Conservation (phyloP, 169 alveolate species). For the Plasmodium knowlesi region DNA sequence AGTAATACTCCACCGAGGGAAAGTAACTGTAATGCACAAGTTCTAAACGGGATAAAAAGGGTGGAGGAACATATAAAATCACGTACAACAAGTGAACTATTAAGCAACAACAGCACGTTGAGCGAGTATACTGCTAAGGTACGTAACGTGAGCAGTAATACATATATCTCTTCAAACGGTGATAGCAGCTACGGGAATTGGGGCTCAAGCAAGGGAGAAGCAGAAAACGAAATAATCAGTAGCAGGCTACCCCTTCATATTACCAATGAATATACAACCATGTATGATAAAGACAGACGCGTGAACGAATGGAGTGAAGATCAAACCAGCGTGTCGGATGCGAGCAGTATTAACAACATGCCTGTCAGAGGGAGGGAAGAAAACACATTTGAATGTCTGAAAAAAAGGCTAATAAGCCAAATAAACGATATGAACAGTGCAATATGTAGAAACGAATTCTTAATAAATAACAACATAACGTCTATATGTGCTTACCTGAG, state of each 20-base stretch:
- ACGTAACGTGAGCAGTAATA: background rate
- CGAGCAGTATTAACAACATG: background rate
- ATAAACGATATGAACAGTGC: slow-evolving; percentile 34
- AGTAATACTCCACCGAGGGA: background rate
- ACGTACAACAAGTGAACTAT: background rate
- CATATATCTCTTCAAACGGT: background rate
- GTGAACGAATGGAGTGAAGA: slow-evolving; percentile 19
- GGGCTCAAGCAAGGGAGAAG: background rate
- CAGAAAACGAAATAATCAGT: background rate
- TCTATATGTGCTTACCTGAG: slow-evolving; percentile 11
- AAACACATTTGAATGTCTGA: slow-evolving; percentile 1
- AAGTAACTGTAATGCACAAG: background rate
- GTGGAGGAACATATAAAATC: slow-evolving; percentile 20
- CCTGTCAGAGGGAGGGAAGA: background rate
- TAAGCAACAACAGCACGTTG: background rate
- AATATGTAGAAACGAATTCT: slow-evolving; percentile 20
- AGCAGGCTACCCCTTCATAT: background rate
- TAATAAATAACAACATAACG: slow-evolving; percentile 26
- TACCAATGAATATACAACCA: background rate
- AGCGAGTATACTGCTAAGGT: background rate
- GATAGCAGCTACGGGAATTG: background rate
- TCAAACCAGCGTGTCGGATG: background rate
- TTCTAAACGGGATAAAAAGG: background rate
- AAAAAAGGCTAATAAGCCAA: slow-evolving; percentile 11
- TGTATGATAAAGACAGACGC: slow-evolving; percentile 15